Conservation (phyloP, 495 filamentous ascomycete genomes). For the Daldinia grandis region DNA sequence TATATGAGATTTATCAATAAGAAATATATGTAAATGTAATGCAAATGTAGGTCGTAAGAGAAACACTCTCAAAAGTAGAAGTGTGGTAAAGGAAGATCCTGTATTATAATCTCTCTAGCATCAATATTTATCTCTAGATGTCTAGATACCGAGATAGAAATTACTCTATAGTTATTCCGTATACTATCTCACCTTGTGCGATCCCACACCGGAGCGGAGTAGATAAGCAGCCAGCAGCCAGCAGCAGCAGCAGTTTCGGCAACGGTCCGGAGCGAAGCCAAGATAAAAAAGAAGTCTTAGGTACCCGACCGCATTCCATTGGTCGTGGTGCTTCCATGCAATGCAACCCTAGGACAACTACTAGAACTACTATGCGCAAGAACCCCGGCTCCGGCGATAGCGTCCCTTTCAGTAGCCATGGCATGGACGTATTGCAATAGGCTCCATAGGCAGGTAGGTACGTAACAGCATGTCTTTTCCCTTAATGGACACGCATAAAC, state of each 20-base stretch:
- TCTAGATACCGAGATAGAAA: not conserved
- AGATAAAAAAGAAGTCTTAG: slow-evolving; percentile 9
- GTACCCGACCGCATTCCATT: slow-evolving; percentile 4
- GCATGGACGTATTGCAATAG: not conserved
- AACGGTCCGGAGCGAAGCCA: slow-evolving; percentile 24
- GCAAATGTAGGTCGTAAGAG: not conserved
- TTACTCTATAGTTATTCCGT: slow-evolving; percentile 5
- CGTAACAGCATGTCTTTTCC: not conserved
- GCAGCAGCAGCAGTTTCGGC: not conserved
- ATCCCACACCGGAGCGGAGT: slow-evolving; percentile 30
- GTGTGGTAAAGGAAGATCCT: not conserved
- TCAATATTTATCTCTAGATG: not conserved
- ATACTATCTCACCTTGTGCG: not conserved
- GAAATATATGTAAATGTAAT: not conserved
- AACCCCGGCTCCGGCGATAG: slow-evolving; percentile 17
- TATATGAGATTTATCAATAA: not conserved
- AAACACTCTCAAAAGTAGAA: not conserved
- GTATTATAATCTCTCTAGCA: not conserved
- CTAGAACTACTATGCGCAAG: not conserved
- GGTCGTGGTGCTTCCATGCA: slow-evolving; percentile 3
- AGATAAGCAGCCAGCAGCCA: slow-evolving; percentile 15
- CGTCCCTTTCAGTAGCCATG: slow-evolving; percentile 3
- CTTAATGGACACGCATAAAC: not conserved
- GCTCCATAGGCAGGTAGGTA: not conserved
- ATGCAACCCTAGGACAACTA: not conserved